Base-by-base conservation (phyloP, 106 monocot species). In the Acanthochlamys bracteata region DNA sequence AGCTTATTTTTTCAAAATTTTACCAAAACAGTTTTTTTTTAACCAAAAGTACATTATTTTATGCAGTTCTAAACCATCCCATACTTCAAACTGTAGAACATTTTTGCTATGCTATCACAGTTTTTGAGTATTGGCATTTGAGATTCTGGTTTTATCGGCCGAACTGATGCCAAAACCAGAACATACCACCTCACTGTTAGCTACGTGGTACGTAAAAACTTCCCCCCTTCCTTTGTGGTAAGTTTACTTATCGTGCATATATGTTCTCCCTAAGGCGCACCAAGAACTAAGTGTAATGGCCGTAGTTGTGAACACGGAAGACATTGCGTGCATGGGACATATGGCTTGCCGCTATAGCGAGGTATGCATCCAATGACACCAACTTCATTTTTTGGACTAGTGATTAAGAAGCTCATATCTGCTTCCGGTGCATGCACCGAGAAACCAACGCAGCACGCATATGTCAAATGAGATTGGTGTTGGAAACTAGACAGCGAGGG, bases 111-210 rank as follows among this genome's bases (percentile, higher is more conserved):
- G 16, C 21, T 55, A 1, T 41, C 66, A 8, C 69, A 95, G 90
- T 57, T 79, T n/a, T 95, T 66, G 95, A 95, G 57, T 90, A 80
- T 54, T 90, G 87, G 84, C 84, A 53, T 95, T 95, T 53, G 95
- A 90, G 69, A 57, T 95, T 63, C 68, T 95, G 21, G 90, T 95
- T 27, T 56, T 95, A 27, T 59, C 90, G 27, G 95, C 95, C 43
- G 95, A 90, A 61, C 49, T 87, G 69, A 68, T 87, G 68, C 86
- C 86, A 43, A 77, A 84, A 59, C 77, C 95, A 12, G 75, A 82
- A 53, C 62, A 49, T 25, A 84, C 84, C 42, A 95, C 86, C 66
- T 95, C 95, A 78, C 55, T 95, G 19, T 74, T 90, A 54, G 90
- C 95, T 27, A 90, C 84, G 73, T 95, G 95, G 95, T 94, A 86